phyloP scores from a whole-genome alignment of 495 filamentous ascomycete genomes.

The Neurospora sp. region DNA sequence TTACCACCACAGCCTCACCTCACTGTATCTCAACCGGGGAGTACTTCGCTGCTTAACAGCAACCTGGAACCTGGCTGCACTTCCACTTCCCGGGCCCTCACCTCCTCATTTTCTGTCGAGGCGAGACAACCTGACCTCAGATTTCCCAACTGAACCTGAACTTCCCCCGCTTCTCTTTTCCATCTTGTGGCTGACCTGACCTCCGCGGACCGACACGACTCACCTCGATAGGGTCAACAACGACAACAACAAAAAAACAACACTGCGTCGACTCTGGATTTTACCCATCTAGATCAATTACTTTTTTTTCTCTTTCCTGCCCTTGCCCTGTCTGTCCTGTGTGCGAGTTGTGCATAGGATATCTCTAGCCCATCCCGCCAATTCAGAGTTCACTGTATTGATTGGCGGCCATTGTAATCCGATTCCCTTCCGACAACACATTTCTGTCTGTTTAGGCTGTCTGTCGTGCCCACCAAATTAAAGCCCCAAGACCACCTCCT shows the following conservation, averaged over 20 bases:
- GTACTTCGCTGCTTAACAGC: conserved; percentile 2
- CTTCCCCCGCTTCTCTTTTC: neutral
- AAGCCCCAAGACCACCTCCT: neutral
- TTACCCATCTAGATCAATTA: neutral
- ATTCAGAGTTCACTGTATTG: neutral
- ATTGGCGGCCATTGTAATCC: neutral
- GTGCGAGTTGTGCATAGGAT: neutral
- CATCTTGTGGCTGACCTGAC: neutral
- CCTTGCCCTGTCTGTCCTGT: neutral
- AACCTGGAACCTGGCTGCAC: neutral
- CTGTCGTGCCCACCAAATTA: neutral
- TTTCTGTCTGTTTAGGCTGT: neutral
- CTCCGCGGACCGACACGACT: neutral
- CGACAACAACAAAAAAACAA: neutral
- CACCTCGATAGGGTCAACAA: neutral
- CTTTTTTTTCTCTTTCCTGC: neutral
- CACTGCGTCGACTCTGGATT: neutral
- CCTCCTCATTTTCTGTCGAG: neutral
- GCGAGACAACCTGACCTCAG: neutral
- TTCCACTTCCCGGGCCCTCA: neutral
- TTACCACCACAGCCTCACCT: conserved; percentile 24
- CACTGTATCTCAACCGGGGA: neutral
- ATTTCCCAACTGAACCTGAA: neutral
- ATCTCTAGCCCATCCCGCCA: neutral
- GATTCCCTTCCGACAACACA: neutral